Percentiles rank a stretch among this genome's conserved stretches.
Evolutionary conservation across 768 basidiomycete genomes (phyloP).

Genomic region (Trametes villosa): DNA sequence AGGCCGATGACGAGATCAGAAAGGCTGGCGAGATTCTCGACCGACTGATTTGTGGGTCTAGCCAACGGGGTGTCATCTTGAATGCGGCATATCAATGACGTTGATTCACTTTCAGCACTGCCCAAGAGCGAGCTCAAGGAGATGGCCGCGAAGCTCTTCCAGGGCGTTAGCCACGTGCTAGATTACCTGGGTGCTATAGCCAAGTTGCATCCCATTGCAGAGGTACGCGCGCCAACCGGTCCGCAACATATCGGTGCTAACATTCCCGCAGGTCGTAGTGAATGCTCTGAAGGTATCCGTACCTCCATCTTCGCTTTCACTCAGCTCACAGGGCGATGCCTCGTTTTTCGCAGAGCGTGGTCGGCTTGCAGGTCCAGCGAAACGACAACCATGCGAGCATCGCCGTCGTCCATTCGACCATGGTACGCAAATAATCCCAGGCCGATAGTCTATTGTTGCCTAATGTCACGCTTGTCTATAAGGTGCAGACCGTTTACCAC

Average conservation of each 20-base stretch:
- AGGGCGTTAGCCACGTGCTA: not conserved
- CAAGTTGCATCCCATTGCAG: not conserved
- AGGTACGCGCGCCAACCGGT: not conserved
- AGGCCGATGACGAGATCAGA: constrained; percentile 4
- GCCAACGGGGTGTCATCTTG: not conserved
- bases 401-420: constrained; percentile 2
- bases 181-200: not conserved
- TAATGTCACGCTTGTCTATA: no score
- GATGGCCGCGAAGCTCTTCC: not conserved
- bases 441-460: no score
- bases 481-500: constrained; percentile 11
- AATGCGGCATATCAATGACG: not conserved
- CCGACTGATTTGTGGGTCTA: not conserved
- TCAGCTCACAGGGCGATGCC: not conserved
- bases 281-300: not conserved
- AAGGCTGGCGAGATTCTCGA: not conserved
- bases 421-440: not conserved
- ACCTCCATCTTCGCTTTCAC: no score
- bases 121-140: not conserved
- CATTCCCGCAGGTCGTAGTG: not conserved
- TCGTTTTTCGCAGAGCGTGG: not conserved
- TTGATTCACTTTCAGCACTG: not conserved
- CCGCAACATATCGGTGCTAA: not conserved
- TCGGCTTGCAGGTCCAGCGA: not conserved
- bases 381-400: constrained; percentile 12